phyloP scores from a whole-genome alignment of 805 yeast species.

The Brettanomyces anomalus region DNA sequence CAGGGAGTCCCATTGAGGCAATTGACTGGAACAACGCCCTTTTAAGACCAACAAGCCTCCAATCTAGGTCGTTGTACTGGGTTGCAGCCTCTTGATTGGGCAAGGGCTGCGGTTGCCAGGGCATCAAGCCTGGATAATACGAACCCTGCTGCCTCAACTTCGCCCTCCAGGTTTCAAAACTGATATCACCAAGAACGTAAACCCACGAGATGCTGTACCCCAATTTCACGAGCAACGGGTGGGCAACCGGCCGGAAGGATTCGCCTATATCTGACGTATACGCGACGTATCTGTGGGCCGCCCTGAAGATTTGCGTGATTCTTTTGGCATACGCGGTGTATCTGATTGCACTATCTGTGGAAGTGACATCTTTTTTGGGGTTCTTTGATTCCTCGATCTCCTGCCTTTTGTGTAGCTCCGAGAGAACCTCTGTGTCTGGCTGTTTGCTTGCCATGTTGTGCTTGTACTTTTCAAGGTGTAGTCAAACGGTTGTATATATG shows the following conservation, averaged over 20 bases:
- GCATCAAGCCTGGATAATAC: slow-evolving; percentile 49
- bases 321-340: slow-evolving; percentile 80
- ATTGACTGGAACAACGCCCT: slow-evolving; percentile 74
- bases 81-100: slow-evolving; percentile 31
- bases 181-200: slow-evolving; percentile 67
- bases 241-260: slow-evolving; percentile 75
- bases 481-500: too few species aligned
- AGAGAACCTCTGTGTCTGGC: too few species aligned
- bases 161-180: slow-evolving; percentile 65
- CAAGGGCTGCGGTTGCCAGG: slow-evolving; percentile 53
- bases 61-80: slow-evolving; percentile 41
- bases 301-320: slow-evolving; percentile 56
- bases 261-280: slow-evolving; percentile 85
- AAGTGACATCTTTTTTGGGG: slow-evolving; percentile 7
- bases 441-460: too few species aligned
- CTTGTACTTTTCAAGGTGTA: too few species aligned
- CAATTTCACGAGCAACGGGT: slow-evolving; percentile 50
- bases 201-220: slow-evolving; percentile 75
- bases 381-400: slow-evolving; percentile 1
- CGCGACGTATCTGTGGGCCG: slow-evolving; percentile 77
- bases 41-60: slow-evolving; percentile 56
- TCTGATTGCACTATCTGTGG: slow-evolving; percentile 35
- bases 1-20: slow-evolving; percentile 84
- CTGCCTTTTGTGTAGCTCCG: background rate
- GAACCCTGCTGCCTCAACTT: slow-evolving; percentile 58